Evolutionary conservation across 768 basidiomycete genomes (phyloP).

Genomic region (Hortiboletus campestris): DNA sequence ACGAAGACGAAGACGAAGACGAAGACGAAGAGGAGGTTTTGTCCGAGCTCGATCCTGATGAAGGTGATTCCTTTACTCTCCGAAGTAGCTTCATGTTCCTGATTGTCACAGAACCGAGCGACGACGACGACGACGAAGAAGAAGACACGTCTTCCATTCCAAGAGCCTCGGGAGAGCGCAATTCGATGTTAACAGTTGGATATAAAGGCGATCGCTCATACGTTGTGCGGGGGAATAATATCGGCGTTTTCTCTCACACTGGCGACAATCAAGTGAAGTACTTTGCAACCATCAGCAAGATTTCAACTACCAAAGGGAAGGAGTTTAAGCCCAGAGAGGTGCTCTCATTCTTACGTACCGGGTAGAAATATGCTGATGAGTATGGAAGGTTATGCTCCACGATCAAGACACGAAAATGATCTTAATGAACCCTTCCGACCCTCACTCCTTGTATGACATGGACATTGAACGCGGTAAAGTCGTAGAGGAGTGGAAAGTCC

Average conservation of each 20-base stretch:
- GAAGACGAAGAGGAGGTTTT: conserved; percentile 78
- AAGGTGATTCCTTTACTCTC: conserved; percentile 42
- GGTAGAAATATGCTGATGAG: conserved; percentile 4
- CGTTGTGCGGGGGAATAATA: conserved; percentile 88
- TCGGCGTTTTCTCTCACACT: conserved; percentile 84
- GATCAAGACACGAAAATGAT: conserved; percentile 97
- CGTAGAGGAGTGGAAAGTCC: conserved; percentile 99
- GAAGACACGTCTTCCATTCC: conserved; percentile 37
- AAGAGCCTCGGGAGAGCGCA: conserved; percentile 58
- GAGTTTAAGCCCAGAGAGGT: conserved; percentile 86
- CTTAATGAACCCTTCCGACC: conserved; percentile 78
- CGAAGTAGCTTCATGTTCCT: neutral
- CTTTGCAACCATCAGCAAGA: conserved; percentile 80
- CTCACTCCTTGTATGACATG: conserved; percentile 82
- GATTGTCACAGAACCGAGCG: conserved; percentile 45
- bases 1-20: conserved; percentile 76
- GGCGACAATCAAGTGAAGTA: conserved; percentile 75
- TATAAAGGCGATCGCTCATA: conserved; percentile 95
- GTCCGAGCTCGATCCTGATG: conserved; percentile 61
- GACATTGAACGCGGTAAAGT: conserved; percentile 95
- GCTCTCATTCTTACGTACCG: conserved; percentile 17
- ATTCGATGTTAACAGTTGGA: conserved; percentile 89
- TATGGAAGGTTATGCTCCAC: conserved; percentile 85
- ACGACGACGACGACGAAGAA: conserved; percentile 41
- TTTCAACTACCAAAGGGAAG: conserved; percentile 77